Percentiles rank a stretch among this genome's conserved stretches.
These are phyloP conservation scores for Daldinia bambusicola DNA, from an alignment of 495 filamentous ascomycete genomes.

Conservation along the genomic window DNA sequence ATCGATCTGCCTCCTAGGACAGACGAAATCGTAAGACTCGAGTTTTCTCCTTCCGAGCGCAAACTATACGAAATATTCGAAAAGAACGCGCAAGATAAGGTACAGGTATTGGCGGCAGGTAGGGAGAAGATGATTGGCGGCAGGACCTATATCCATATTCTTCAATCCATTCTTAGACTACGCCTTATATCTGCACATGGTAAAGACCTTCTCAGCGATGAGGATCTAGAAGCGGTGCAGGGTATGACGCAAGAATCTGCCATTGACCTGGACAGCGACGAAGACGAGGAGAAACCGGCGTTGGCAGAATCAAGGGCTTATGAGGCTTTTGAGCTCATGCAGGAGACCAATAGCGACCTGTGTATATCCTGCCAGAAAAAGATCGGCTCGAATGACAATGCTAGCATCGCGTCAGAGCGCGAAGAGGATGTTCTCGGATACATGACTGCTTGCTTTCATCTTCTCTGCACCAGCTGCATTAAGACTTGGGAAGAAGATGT, in stretches of 20 bases:
- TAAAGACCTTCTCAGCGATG: slow-evolving; percentile 82
- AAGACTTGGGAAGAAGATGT: slow-evolving; percentile 57
- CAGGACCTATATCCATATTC: slow-evolving; percentile 84
- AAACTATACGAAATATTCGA: slow-evolving; percentile 66
- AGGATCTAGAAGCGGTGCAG: slow-evolving; percentile 80
- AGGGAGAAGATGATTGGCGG: slow-evolving; percentile 76
- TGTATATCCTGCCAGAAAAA: slow-evolving; percentile 76
- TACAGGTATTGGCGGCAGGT: slow-evolving; percentile 61
- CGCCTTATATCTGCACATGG: slow-evolving; percentile 93
- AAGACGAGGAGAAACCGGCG: slow-evolving; percentile 63
- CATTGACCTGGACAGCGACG: slow-evolving; percentile 84
- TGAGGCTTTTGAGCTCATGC: slow-evolving; percentile 82
- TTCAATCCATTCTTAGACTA: slow-evolving; percentile 89
- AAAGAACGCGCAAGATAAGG: slow-evolving; percentile 62
- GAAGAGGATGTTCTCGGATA: slow-evolving; percentile 75
- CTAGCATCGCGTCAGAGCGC: slow-evolving; percentile 62
- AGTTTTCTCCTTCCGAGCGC: slow-evolving; percentile 63
- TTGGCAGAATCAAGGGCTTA: slow-evolving; percentile 75
- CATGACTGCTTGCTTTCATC: slow-evolving; percentile 84
- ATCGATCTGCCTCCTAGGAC: slow-evolving; percentile 80
- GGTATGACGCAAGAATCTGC: slow-evolving; percentile 82
- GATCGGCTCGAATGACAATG: slow-evolving; percentile 64
- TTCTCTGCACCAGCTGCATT: slow-evolving; percentile 81
- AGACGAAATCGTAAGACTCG: slow-evolving; percentile 74
- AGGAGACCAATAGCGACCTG: slow-evolving; percentile 74